A percentile compares a stretch with the other conserved stretches of the same genome.
phyloP scores from a whole-genome alignment of 202 grass and related monocot species.

The Eragrostis tef region DNA sequence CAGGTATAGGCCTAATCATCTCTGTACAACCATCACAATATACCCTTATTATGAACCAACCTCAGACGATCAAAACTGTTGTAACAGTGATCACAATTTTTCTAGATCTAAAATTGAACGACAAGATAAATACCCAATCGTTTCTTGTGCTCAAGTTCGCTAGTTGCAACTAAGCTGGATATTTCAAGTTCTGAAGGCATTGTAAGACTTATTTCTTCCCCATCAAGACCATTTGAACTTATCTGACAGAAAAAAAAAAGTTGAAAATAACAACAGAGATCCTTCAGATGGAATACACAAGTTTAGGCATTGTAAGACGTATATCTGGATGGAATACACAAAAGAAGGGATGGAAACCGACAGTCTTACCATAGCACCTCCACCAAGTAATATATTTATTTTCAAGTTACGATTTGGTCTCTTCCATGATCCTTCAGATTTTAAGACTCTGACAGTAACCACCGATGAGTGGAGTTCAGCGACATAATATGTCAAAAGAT shows the following conservation, averaged over 20 bases:
- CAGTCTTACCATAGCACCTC: conserved; percentile 73
- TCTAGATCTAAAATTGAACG: conserved; percentile 15
- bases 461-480: conserved; percentile 65
- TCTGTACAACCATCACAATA: conserved; percentile 58
- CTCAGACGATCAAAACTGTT: neutral
- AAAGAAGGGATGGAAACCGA: neutral
- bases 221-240: conserved; percentile 72
- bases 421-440: conserved; percentile 74
- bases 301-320: no score
- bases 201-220: conserved; percentile 65
- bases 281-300: neutral
- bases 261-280: conserved; percentile 21
- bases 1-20: conserved; percentile 66
- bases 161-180: conserved; percentile 62
- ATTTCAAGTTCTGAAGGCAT: conserved; percentile 68
- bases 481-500: conserved; percentile 78
- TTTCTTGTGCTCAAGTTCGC: conserved; percentile 64
- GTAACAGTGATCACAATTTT: conserved; percentile 9
- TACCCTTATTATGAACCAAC: neutral
- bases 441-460: conserved; percentile 65
- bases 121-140: conserved; percentile 56
- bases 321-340: neutral
- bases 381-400: conserved; percentile 79
- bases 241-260: conserved; percentile 47
- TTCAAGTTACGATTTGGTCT: conserved; percentile 65